Conservation (phyloP, 78 protist species). For the Dictyostelium intermedium region DNA sequence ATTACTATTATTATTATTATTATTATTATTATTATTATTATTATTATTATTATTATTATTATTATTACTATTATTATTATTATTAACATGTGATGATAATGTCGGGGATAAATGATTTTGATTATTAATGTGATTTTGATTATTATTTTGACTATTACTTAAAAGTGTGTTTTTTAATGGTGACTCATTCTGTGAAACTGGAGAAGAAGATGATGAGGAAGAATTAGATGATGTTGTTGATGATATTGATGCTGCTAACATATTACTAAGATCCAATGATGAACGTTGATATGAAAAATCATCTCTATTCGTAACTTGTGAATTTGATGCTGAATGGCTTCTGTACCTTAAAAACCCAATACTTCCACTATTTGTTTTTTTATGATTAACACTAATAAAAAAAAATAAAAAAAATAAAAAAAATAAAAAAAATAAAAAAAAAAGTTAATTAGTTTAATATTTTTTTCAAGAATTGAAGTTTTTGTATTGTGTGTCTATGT, state of each 20-base stretch:
- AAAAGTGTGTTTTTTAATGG: constrained; percentile 36
- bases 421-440: no score
- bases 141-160: not conserved
- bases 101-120: constrained; percentile 18
- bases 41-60: not conserved
- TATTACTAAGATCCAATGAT: constrained; percentile 56
- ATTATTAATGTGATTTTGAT: not conserved
- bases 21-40: not conserved
- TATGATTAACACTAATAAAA: not conserved
- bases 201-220: constrained; percentile 40
- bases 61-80: not conserved
- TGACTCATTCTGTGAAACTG: constrained; percentile 36
- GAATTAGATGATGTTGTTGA: not conserved
- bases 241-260: constrained; percentile 1
- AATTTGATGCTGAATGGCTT: constrained; percentile 50
- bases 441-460: no score
- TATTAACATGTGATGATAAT: not conserved
- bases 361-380: constrained; percentile 7
- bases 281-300: constrained; percentile 3
- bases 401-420: not conserved
- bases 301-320: not conserved
- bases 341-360: constrained; percentile 18
- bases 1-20: not conserved
- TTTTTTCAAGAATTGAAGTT: no score
- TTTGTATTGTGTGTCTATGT: no score